These are phyloP conservation scores for Boletus insuetus DNA, from an alignment of 768 basidiomycete species.

Conservation along the genomic window DNA sequence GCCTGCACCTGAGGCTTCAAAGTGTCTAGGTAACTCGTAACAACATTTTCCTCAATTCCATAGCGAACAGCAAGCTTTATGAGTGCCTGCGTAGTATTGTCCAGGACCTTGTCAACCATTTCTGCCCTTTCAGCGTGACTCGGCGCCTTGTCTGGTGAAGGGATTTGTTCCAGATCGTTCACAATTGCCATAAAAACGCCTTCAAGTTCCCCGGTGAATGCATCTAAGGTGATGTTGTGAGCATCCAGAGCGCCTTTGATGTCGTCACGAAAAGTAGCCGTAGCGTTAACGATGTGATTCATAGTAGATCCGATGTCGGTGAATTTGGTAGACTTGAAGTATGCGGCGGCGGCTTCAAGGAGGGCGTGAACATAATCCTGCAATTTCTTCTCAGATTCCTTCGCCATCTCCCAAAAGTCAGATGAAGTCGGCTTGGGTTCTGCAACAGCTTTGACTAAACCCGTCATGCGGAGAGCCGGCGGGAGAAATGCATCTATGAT, in stretches of 20 bases:
- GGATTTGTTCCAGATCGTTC: background rate
- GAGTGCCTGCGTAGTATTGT: background rate
- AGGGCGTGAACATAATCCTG: conserved; percentile 8
- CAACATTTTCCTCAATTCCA: background rate
- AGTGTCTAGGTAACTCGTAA: background rate
- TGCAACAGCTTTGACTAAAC: background rate
- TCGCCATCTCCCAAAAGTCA: conserved; percentile 14
- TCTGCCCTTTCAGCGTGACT: conserved; percentile 1
- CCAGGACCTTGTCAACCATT: conserved; percentile 7
- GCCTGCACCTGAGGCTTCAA: conserved; percentile 4
- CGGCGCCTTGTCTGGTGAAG: background rate
- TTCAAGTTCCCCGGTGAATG: conserved; percentile 8
- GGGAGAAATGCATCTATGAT: background rate
- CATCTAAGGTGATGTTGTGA: conserved; percentile 2
- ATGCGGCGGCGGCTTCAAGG: background rate
- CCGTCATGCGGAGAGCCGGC: background rate
- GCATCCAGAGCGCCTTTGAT: conserved; percentile 7
- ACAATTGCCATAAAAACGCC: background rate
- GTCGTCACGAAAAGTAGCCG: conserved; percentile 5
- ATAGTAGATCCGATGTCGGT: conserved; percentile 1
- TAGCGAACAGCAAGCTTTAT: background rate
- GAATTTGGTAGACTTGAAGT: conserved; percentile 4
- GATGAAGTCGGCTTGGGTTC: background rate
- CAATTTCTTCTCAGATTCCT: background rate
- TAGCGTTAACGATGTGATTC: conserved; percentile 6